Conservation (phyloP, 306 rosid genomes). For the Cucurbita argyrosperma region DNA sequence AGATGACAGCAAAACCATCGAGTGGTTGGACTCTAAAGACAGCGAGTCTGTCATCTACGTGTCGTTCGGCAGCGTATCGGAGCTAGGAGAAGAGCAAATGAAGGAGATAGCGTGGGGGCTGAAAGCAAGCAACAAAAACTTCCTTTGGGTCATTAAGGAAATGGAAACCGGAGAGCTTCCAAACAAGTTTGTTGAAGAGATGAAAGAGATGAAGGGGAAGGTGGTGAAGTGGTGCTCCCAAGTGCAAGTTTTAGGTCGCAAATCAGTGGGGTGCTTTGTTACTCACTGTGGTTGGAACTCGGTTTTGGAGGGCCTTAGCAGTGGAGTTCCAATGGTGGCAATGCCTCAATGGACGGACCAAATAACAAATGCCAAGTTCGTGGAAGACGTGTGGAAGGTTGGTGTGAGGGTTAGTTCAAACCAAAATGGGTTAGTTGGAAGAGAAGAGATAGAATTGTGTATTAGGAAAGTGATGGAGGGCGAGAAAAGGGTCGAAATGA, state of each 20-base stretch:
- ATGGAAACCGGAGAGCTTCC: slow-evolving; percentile 12
- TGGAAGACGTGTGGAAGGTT: not conserved
- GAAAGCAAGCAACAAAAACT: not conserved
- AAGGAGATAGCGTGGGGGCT: slow-evolving; percentile 6
- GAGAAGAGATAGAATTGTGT: not conserved
- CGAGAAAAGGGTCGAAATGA: not conserved
- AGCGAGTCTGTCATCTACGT: slow-evolving; percentile 6
- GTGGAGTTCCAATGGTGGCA: slow-evolving; percentile 3
- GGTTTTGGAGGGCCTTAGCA: not conserved
- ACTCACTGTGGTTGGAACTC: slow-evolving; percentile 12
- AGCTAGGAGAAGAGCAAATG: not conserved
- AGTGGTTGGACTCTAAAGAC: slow-evolving; percentile 14
- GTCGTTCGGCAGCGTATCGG: slow-evolving; percentile 15
- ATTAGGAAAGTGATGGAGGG: not conserved
- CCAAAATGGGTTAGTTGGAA: not conserved
- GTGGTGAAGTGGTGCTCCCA: slow-evolving; percentile 9
- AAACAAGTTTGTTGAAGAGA: not conserved
- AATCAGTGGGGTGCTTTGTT: not conserved
- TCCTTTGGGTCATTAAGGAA: slow-evolving; percentile 16
- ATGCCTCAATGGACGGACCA: slow-evolving; percentile 3
- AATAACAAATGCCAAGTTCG: not conserved
- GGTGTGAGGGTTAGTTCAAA: not conserved
- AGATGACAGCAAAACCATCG: not conserved
- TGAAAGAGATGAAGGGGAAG: not conserved
- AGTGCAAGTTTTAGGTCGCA: not conserved